These are phyloP conservation scores for Zea mays DNA, from an alignment of 176 grass and related monocot genomes.

Conservation along the genomic window DNA sequence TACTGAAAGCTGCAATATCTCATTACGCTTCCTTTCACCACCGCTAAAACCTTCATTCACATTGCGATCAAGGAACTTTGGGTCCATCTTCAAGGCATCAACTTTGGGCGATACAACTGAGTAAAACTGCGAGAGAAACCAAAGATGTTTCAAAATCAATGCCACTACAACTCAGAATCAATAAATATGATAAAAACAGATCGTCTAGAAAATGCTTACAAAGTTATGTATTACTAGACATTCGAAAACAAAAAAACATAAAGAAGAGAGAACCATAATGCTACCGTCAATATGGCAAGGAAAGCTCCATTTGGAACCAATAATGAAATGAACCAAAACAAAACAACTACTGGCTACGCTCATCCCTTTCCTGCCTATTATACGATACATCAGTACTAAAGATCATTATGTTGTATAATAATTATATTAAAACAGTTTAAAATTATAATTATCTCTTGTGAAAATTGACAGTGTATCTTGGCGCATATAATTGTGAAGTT, in stretches of 20 bases:
- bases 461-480: not conserved
- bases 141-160: conserved; percentile 33
- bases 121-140: conserved; percentile 63
- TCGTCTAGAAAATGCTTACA: not conserved
- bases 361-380: not conserved
- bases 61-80: conserved; percentile 80
- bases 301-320: not conserved
- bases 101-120: conserved; percentile 65
- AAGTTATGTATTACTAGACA: not conserved
- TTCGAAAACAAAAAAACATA: not conserved
- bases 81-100: conserved; percentile 76
- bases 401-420: not conserved
- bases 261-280: not conserved
- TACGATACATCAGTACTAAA: not conserved
- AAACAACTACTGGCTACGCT: not conserved
- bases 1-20: conserved; percentile 98
- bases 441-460: conserved; percentile 3
- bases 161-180: not conserved
- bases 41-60: conserved; percentile 98
- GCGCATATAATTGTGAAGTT: conserved; percentile 2
- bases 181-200: not conserved
- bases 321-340: not conserved
- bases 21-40: conserved; percentile 95
- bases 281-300: not conserved
- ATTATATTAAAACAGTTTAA: conserved; percentile 6